Evolutionary conservation across 768 basidiomycete species (phyloP).

Genomic region (Tulasnella sp.): DNA sequence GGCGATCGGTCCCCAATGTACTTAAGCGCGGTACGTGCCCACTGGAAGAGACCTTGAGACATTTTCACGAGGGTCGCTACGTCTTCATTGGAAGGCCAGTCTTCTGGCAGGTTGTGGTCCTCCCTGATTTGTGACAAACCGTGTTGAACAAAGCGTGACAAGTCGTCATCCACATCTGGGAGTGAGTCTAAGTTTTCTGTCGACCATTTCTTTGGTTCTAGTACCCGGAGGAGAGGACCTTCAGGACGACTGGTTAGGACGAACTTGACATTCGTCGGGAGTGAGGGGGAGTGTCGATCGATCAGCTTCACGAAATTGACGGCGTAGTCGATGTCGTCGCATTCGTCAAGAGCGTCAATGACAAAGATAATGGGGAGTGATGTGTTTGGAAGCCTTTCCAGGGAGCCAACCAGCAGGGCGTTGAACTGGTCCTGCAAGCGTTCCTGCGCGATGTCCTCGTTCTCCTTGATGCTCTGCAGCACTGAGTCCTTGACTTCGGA

Average conservation of each 20-base stretch:
- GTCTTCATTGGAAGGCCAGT: neutral
- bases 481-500: neutral
- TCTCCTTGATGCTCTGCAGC: neutral
- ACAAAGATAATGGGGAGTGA: neutral
- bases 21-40: neutral
- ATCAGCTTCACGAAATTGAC: neutral
- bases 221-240: neutral
- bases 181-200: neutral
- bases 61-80: neutral
- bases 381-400: neutral
- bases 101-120: neutral
- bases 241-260: neutral
- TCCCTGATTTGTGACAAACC: neutral
- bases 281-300: neutral
- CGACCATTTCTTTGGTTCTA: neutral
- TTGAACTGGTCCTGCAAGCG: neutral
- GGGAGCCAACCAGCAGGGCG: neutral
- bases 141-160: neutral
- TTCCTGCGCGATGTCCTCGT: neutral
- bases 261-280: neutral
- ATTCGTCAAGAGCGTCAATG: neutral
- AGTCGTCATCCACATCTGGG: neutral
- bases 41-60: neutral
- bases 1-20: neutral
- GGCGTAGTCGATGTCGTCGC: neutral